phyloP scores from a whole-genome alignment of 2,329 filamentous ascomycete genomes.

The Pseudocercospora pini-densiflorae region DNA sequence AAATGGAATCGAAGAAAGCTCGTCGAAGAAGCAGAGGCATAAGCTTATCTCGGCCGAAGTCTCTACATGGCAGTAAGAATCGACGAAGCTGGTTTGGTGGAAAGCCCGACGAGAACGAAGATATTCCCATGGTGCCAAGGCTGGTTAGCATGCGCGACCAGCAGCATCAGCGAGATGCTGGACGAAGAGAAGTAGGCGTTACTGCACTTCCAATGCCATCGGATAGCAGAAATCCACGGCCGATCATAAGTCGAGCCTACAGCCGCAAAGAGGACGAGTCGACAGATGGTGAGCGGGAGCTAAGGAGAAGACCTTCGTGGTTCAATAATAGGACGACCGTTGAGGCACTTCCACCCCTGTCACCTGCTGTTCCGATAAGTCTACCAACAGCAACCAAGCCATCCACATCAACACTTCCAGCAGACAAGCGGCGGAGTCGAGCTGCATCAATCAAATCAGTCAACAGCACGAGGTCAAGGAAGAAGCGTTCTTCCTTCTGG shows the following conservation, averaged over 20 bases:
- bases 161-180: constrained; percentile 9
- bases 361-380: constrained; percentile 22
- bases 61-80: constrained; percentile 20
- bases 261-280: constrained; percentile 7
- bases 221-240: not conserved
- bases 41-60: constrained; percentile 19
- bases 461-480: constrained; percentile 21
- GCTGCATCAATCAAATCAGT: constrained; percentile 19
- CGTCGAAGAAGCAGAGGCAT: constrained; percentile 17
- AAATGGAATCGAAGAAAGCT: constrained; percentile 8
- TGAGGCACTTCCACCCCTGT: constrained; percentile 22
- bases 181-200: constrained; percentile 7
- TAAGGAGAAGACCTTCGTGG: constrained; percentile 17
- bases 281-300: not conserved
- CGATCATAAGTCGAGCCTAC: not conserved
- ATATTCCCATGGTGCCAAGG: constrained; percentile 29
- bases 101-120: constrained; percentile 24
- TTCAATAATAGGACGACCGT: constrained; percentile 16
- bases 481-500: constrained; percentile 29
- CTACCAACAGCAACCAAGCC: constrained; percentile 13
- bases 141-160: constrained; percentile 16
- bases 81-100: constrained; percentile 36
- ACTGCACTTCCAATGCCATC: not conserved
- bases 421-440: constrained; percentile 22
- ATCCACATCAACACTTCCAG: constrained; percentile 23